These are phyloP conservation scores for Ceratocystis cubensis DNA, from an alignment of 2,329 filamentous ascomycete genomes.

Conservation along the genomic window DNA sequence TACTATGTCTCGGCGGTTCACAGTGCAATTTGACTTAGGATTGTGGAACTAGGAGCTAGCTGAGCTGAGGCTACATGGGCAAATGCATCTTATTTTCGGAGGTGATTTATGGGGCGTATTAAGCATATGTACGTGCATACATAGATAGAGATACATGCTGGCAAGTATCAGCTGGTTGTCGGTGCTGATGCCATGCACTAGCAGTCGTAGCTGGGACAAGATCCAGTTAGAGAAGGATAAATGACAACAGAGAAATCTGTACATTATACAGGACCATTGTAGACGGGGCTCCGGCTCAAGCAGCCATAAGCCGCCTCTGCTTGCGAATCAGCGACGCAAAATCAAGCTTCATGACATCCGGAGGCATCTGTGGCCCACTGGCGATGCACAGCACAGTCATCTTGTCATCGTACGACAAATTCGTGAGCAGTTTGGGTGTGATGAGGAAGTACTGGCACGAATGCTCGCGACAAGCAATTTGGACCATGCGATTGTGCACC, in stretches of 20 bases:
- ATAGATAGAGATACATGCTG: neutral
- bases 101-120: neutral
- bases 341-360: conserved; percentile 39
- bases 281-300: conserved; percentile 18
- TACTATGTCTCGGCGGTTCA: conserved; percentile 3
- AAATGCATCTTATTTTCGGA: neutral
- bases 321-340: conserved; percentile 36
- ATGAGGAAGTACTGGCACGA: conserved; percentile 89
- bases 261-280: neutral
- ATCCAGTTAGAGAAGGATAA: neutral
- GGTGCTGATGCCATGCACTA: neutral
- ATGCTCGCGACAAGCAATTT: conserved; percentile 80
- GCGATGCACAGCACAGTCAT: conserved; percentile 94
- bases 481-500: conserved; percentile 95
- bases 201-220: neutral
- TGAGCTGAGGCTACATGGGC: neutral
- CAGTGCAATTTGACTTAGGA: neutral
- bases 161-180: neutral
- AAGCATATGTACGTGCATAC: neutral
- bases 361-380: conserved; percentile 63
- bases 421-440: conserved; percentile 84
- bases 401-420: conserved; percentile 70
- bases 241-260: neutral
- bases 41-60: neutral
- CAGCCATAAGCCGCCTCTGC: conserved; percentile 32